Percentiles rank a stretch among this genome's conserved stretches.
phyloP scores from a whole-genome alignment of 148 eudicot species.

The Silene latifolia region DNA sequence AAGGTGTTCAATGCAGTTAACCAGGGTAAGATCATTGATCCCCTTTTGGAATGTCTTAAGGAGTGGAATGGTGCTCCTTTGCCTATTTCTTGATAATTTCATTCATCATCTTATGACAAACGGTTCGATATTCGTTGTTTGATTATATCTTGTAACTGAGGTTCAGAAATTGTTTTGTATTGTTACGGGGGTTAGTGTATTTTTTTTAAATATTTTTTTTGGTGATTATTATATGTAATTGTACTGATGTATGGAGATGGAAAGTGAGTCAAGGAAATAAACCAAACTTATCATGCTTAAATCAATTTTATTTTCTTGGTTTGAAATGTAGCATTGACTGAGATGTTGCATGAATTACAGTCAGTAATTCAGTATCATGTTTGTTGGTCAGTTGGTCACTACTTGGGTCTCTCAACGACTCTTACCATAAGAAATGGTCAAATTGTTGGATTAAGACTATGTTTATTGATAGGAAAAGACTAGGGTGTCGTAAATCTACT shows the following conservation, averaged over 20 bases:
- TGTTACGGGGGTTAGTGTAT: not conserved
- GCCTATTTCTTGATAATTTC: constrained; percentile 47
- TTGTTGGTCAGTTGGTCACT: too few species aligned
- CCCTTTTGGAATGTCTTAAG: constrained; percentile 65
- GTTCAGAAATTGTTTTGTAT: not conserved
- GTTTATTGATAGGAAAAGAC: too few species aligned
- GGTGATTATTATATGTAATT: not conserved
- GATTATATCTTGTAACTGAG: not conserved
- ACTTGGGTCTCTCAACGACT: too few species aligned
- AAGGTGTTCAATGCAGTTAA: constrained; percentile 67
- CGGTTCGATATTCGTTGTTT: not conserved
- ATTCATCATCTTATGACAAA: not conserved
- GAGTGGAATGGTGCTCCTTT: constrained; percentile 84
- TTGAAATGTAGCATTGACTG: too few species aligned
- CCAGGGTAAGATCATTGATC: constrained; percentile 63
- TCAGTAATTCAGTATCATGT: too few species aligned
- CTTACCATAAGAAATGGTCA: too few species aligned
- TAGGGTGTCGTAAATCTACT: too few species aligned
- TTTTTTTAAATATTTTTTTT: too few species aligned
- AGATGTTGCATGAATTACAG: too few species aligned
- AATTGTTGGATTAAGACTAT: too few species aligned
- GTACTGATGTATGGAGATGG: not conserved
- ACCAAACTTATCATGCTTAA: too few species aligned
- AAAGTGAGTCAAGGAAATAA: not conserved
- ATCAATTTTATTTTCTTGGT: too few species aligned